Conservation (phyloP, 208 protist genomes). For the Trypanosomatidae sp. region DNA sequence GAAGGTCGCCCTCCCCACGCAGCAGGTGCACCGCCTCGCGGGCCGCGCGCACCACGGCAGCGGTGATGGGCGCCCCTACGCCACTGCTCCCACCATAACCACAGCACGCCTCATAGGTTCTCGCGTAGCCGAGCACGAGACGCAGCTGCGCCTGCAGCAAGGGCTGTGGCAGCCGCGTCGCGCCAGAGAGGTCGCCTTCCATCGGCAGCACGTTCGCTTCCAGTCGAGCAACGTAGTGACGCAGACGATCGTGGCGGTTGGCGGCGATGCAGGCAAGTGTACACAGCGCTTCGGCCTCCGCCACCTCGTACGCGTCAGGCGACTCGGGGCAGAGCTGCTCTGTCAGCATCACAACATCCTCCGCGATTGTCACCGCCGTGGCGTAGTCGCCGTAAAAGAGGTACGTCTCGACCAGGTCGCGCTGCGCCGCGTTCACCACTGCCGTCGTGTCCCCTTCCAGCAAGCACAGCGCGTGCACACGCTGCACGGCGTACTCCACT, state of each 20-base stretch:
- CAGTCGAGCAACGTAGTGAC: constrained; percentile 15
- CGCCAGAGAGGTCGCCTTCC: background rate
- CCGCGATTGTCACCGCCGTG: constrained; percentile 33
- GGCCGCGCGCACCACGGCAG: background rate
- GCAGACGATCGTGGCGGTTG: constrained; percentile 20
- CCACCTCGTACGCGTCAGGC: constrained; percentile 33
- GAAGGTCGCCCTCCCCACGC: constrained; percentile 35
- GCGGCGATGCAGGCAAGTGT: constrained; percentile 24
- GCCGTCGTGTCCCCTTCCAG: constrained; percentile 41
- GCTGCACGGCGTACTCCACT: constrained; percentile 52
- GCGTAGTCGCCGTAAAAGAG: constrained; percentile 51
- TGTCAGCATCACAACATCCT: constrained; percentile 49
- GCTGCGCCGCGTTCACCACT: constrained; percentile 44
- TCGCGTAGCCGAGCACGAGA: constrained; percentile 31
- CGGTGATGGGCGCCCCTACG: too few species aligned
- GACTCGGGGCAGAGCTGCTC: constrained; percentile 31
- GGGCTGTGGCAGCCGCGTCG: constrained; percentile 6
- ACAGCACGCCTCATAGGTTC: constrained; percentile 7
- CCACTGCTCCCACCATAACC: background rate
- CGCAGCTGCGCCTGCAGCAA: constrained; percentile 41
- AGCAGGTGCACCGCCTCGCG: constrained; percentile 44
- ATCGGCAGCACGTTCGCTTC: constrained; percentile 26
- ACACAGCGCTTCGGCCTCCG: constrained; percentile 34
- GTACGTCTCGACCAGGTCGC: constrained; percentile 46
- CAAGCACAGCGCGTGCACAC: constrained; percentile 52